A percentile compares a stretch with the other conserved stretches of the same genome.
These are phyloP conservation scores for Aspergillus brasiliensis DNA, from an alignment of 2,329 filamentous ascomycete genomes.

Conservation along the genomic window DNA sequence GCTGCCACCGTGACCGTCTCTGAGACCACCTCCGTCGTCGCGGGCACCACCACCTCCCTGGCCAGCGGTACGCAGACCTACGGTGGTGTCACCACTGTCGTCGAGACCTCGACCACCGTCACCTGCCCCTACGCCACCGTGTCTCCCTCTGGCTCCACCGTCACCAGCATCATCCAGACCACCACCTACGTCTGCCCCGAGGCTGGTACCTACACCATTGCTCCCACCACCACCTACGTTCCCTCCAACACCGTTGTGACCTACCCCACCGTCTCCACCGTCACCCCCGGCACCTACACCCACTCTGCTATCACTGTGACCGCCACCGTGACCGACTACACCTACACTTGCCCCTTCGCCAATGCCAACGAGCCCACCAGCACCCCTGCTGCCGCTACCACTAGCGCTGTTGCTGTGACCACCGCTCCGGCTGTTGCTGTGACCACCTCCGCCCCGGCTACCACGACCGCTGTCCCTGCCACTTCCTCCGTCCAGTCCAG, in stretches of 20 bases:
- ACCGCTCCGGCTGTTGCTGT: slow-evolving; percentile 24
- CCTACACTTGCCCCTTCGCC: slow-evolving; percentile 71
- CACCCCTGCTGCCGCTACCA: slow-evolving; percentile 30
- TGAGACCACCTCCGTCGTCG: slow-evolving; percentile 68
- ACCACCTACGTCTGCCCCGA: slow-evolving; percentile 74
- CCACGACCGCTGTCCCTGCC: slow-evolving; percentile 21
- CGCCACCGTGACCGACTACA: slow-evolving; percentile 67
- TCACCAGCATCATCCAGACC: slow-evolving; percentile 67
- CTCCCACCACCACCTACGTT: slow-evolving; percentile 65
- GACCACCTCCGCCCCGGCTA: slow-evolving; percentile 28
- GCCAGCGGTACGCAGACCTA: slow-evolving; percentile 67
- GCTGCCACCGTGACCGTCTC: slow-evolving; percentile 70
- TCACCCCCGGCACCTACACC: slow-evolving; percentile 72
- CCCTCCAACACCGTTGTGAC: slow-evolving; percentile 55
- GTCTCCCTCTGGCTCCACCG: slow-evolving; percentile 58
- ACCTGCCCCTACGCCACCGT: slow-evolving; percentile 70
- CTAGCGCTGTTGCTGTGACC: slow-evolving; percentile 22
- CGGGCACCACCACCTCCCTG: slow-evolving; percentile 62
- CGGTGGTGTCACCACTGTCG: slow-evolving; percentile 72
- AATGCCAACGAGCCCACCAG: slow-evolving; percentile 40
- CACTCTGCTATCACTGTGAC: slow-evolving; percentile 68
- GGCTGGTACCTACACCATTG: slow-evolving; percentile 75
- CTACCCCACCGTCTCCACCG: slow-evolving; percentile 67
- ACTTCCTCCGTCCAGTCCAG: slow-evolving; percentile 18
- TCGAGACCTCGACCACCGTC: slow-evolving; percentile 66